A percentile compares a stretch with the other conserved stretches of the same genome.
Evolutionary conservation across 768 basidiomycete genomes (phyloP).

Genomic region (Trametes gibbosa): DNA sequence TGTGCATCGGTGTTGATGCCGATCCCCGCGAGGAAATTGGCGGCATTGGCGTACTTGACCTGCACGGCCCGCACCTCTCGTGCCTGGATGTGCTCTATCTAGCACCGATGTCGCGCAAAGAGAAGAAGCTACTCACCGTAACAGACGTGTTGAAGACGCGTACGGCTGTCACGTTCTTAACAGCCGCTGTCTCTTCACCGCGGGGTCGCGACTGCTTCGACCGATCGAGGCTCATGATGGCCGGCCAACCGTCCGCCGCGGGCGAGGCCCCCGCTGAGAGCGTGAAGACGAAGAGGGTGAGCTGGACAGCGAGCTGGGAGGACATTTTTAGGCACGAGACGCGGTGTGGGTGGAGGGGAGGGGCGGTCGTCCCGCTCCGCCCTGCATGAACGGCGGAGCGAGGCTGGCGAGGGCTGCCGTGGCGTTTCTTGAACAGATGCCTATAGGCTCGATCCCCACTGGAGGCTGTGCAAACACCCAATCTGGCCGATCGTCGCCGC

Average conservation of each 20-base stretch:
- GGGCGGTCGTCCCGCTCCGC: background rate
- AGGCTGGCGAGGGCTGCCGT: background rate
- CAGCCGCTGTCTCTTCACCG: background rate
- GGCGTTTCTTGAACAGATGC: constrained; percentile 14
- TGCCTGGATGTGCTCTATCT: constrained; percentile 17
- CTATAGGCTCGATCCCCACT: background rate
- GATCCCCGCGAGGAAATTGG: constrained; percentile 29
- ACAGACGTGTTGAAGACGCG: constrained; percentile 24
- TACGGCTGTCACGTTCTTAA: background rate
- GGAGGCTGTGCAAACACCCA: background rate
- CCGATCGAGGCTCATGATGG: background rate
- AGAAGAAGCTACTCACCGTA: constrained; percentile 17
- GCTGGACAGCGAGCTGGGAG: background rate
- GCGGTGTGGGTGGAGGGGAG: background rate
- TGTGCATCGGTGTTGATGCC: constrained; percentile 31
- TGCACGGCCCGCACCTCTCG: constrained; percentile 27
- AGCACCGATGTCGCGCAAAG: background rate
- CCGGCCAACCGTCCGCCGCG: background rate
- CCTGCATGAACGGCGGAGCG: background rate
- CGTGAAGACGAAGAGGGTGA: background rate
- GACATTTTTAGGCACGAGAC: background rate
- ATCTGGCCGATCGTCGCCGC: background rate
- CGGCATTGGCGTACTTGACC: constrained; percentile 32
- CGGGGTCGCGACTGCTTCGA: background rate
- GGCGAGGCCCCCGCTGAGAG: constrained; percentile 2